Evolutionary conservation across 2,329 filamentous ascomycete species (phyloP), one percentile per base, ranked within the genome.

Genomic region (Teratosphaeria pseudoeucalypti): DNA sequence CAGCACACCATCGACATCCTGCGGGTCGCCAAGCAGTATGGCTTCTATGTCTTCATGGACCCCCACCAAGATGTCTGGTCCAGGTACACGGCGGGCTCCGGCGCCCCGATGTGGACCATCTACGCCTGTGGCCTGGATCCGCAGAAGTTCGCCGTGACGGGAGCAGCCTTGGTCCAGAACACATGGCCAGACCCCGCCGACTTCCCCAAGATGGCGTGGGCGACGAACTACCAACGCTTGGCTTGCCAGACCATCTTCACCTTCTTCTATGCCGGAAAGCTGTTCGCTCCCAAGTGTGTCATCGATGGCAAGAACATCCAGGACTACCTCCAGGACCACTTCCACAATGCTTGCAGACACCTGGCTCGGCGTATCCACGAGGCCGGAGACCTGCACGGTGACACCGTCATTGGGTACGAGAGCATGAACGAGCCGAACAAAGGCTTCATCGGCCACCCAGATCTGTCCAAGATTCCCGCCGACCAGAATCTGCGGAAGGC

Each of bases 51-150:
- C 56, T 97, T 96, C 72, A 96, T 99, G 90, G 95, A 99, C 68
- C 92, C 95, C 23, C 94, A 99, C 73, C 94, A 99, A 79, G 94
- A 99, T 77, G 92, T 97, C 67, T 99, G 94, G 94, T 96, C 92
- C 37, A 83, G 94, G 58, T 94, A 94, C 70, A 91, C 89, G 6
- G 94, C 94, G 53, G 94, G 94, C 54, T 97, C 92, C 29, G 94
- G 94, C 34, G 94, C 94, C 5, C 94, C 95, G 0, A 88, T 97
- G 84, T 99, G 94, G 94, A 99, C 95, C 23, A 75, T 99, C 2
- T 96, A 97, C 74, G 94, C 95, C 29, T 92, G 89, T 65, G 94
- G 94, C 9, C 78, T 99, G 54, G 90, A 99, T 70, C 94, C 94
- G 0, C 82, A 87, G 72, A 86, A 83, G 65, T 96, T 99, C 70